Conservation (phyloP, 2,329 filamentous ascomycete genomes). For the Talaromyces verruculosus region DNA sequence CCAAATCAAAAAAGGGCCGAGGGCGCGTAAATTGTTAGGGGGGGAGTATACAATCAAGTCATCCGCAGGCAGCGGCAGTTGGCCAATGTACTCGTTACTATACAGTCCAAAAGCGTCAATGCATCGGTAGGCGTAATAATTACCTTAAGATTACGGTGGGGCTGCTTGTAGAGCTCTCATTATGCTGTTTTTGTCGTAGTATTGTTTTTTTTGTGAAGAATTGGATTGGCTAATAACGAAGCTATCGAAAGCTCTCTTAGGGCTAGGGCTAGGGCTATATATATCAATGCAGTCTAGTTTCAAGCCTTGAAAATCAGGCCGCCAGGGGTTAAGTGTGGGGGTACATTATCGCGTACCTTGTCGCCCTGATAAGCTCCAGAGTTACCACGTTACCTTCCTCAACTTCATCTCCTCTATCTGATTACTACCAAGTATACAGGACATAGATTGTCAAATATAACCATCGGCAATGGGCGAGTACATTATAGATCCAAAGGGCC, state of each 20-base stretch:
- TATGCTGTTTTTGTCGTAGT: too few relatives aligned
- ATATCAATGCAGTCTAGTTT: neutral
- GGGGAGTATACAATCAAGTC: too few relatives aligned
- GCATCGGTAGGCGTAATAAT: too few relatives aligned
- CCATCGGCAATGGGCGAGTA: constrained; percentile 12
- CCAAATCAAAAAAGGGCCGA: too few relatives aligned
- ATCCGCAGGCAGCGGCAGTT: too few relatives aligned
- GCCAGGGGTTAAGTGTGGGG: neutral
- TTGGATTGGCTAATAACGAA: neutral
- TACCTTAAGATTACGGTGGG: too few relatives aligned
- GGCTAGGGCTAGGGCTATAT: neutral
- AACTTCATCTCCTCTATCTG: neutral
- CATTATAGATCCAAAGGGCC: neutral
- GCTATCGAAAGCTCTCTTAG: neutral
- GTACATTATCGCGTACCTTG: neutral
- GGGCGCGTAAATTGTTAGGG: too few relatives aligned
- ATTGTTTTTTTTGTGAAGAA: neutral
- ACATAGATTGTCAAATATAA: neutral
- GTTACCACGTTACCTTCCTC: neutral
- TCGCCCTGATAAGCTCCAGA: neutral
- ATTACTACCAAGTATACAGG: neutral
- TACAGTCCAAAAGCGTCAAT: too few relatives aligned
- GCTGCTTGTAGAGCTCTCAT: too few relatives aligned
- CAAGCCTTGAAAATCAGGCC: neutral
- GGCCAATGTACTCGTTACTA: too few relatives aligned